Base-by-base conservation (phyloP, 1,139 yeast species). In the Kurtzmaniella quercitrusa region DNA sequence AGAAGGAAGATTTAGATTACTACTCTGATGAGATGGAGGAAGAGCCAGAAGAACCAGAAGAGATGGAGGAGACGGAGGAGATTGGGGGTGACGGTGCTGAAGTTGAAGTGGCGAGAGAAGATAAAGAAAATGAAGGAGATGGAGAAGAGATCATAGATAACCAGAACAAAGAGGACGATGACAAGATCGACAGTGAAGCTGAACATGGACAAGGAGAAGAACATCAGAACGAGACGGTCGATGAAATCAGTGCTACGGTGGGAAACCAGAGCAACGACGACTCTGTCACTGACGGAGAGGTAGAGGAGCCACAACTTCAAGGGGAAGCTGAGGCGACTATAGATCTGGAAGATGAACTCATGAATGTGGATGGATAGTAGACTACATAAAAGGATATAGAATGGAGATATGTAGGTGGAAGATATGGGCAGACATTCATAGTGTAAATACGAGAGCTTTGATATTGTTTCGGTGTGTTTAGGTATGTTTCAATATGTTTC, bases 81-180 rank as follows among this genome's bases (percentile, higher is more conserved):
- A 54, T 48, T 10, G 51, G 48, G 10, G 51, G 47, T 21, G 46
- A 49, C n/a, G n/a, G n/a, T n/a, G n/a, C n/a, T n/a, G n/a, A n/a
- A n/a, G n/a, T n/a, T 23, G 50, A 50, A 29, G 50, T 43, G 12
- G 8, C 40, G 8, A 43, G 31, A 7, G 29, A 34, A 18, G 43
- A 42, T 60, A 70, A 21, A 61, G 62, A 39, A 48, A 44, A 38
- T 55, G 53, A 42, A 66, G 61, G 40, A 46, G 34, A 53, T 15
- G 36, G 18, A 46, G 51, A 50, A 33, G 49, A 47, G 16, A 40
- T 34, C 34, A 50, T 46, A 36, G 48, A 44, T n/a, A 44, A 41
- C 5, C 47, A 39, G 9, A 44, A 45, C 19, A 40, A 43, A 3
- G 46, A 37, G 9, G 39, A 17, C 24, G 44, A 39, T 25, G 45